phyloP scores from a whole-genome alignment of 257 asterid species.

The Henckelia pumila region DNA sequence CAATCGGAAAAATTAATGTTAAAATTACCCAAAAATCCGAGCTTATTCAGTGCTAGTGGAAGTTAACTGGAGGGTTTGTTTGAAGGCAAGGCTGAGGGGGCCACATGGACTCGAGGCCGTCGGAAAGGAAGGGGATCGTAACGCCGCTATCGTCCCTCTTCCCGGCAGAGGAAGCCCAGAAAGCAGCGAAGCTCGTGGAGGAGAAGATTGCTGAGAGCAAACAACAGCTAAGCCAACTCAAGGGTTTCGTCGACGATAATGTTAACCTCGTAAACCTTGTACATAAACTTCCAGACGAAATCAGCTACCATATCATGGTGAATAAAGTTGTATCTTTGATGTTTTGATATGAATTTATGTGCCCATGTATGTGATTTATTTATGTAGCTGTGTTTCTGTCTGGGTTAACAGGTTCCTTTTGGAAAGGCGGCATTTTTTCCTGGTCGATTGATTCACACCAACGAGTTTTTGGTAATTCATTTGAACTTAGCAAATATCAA shows the following conservation, averaged over 20 bases:
- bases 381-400: not conserved
- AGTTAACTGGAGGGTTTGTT: conserved; percentile 15
- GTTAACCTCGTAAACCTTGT: conserved; percentile 62
- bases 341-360: not conserved
- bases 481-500: not conserved
- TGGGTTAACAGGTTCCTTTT: conserved; percentile 72
- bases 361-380: not conserved
- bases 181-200: conserved; percentile 66
- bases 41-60: too few species aligned
- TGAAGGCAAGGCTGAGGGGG: not conserved
- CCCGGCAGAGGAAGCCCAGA: conserved; percentile 65
- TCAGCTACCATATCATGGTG: conserved; percentile 80
- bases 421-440: conserved; percentile 95
- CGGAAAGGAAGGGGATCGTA: conserved; percentile 68
- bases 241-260: conserved; percentile 59
- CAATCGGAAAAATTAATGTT: too few species aligned
- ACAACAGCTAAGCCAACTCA: conserved; percentile 50
- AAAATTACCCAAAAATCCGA: too few species aligned
- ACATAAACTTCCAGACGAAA: conserved; percentile 71
- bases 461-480: conserved; percentile 67
- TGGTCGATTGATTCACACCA: conserved; percentile 81
- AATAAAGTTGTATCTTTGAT: not conserved
- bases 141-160: conserved; percentile 57
- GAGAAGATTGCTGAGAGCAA: conserved; percentile 54
- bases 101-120: conserved; percentile 24